Evolutionary conservation across 2,329 filamentous ascomycete genomes (phyloP), one percentile per base, ranked within the genome.

Genomic region (Emergomyces orientalis): DNA sequence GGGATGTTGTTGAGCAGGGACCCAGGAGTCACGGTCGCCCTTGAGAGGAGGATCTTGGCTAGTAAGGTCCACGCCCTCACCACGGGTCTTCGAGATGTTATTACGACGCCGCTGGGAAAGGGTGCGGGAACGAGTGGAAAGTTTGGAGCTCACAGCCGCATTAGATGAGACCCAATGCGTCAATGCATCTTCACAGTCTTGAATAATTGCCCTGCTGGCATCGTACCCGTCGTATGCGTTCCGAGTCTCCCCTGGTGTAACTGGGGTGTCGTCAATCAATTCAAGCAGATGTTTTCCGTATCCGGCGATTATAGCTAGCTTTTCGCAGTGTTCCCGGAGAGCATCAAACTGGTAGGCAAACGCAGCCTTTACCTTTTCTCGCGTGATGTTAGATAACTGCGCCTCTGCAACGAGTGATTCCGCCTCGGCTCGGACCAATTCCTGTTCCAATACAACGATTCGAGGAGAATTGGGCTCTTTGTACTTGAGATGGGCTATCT

Each of bases 281-380:
- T 97, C 92, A 52, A 99, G 84, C n/a, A 99, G 84, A 76, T 99
- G 94, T 83, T 97, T 99, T 72, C 94, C 94, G 76, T 91, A 99
- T 64, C 93, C 92, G 49, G 94, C 94, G 72, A 99, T 96, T 74
- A 99, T 95, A 73, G 94, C 94, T 30, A 97, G 85, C 82, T 99
- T 99, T 80, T 99, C 94, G 76, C 89, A 94, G 79, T 97, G 94
- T 81, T 99, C 94, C 65, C 91, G 90, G 68, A 99, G 86, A 52
- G 94, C 94, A 74, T 99, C 93, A 71, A 99, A 99, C 75, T 99
- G 94, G 81, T 97, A 99, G 61, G 88, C 89, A 80, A 97, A 99
- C 49, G 94, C 94, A 60, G 93, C 89, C 86, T 99, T 99, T 75
- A 99, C 87, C 84, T 99, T 99, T 80, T 99, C 93, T 71, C 94